Evolutionary conservation across 208 protist genomes (phyloP), one percentile per base, ranked within the genome.

Genomic region (Leishmania mexicana): DNA sequence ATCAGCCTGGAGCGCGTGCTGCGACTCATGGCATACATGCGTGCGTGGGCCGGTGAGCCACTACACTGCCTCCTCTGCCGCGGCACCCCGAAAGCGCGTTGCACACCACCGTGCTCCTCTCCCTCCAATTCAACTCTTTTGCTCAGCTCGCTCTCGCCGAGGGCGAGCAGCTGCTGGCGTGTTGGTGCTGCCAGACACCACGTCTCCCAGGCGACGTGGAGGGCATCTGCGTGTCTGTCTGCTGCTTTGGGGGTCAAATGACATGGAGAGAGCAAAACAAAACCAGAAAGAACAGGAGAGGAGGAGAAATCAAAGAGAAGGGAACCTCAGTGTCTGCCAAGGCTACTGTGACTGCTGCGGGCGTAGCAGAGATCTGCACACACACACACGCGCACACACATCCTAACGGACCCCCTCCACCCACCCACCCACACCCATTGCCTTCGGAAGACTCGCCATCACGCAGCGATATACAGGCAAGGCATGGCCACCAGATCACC

Each of bases 251-350:
- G 10, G 21, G 76, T 49, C 15, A 51, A 68, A 65, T 76, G 17
- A 45, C 76, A 78, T 53, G 76, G 49, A 53, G 73, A 74, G 53
- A 83, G n/a, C 24, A 80, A 60, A 45, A n/a, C 17, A 79, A 82
- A 74, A 76, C 35, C 42, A 74, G 31, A 74, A 58, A 58, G 51
- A 64, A 76, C 47, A 62, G 53, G 42, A 24, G 54, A 76, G 51
- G 70, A 47, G 47, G 38, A 54, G 72, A 72, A 72, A 11, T 79
- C 24, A 74, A 40, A 31, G 15, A 28, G 35, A 65, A 28, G 28
- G 42, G 71, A 67, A n/a, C 40, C 51, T 11, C 49, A 24, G 51
- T 28, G 38, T 21, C 58, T 7, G 57, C 11, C 60, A 62, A 31
- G 73, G 13, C 67, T 47, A 31, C 67, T 42, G 10, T 11, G 19